These are phyloP conservation scores for Fusarium fujikuroi DNA, from an alignment of 2,329 filamentous ascomycete species.

Conservation along the genomic window DNA sequence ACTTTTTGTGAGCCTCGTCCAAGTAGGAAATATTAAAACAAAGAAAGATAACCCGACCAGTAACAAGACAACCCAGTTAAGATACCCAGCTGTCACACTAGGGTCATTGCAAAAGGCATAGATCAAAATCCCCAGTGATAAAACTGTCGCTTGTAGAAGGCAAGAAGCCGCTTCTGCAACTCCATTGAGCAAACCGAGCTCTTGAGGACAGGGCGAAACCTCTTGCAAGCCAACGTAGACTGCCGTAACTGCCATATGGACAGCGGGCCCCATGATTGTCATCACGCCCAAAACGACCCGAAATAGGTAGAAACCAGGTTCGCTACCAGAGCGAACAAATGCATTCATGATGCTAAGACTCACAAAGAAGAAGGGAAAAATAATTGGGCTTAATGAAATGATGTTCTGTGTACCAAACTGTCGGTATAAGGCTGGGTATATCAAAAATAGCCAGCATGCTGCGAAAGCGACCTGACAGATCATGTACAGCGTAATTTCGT, in stretches of 20 bases:
- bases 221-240: not conserved
- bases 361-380: not conserved
- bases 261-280: not conserved
- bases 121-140: not conserved
- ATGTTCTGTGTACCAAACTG: not conserved
- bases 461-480: not conserved
- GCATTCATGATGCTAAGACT: not conserved
- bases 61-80: not conserved
- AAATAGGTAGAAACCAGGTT: not conserved
- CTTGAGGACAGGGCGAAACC: not conserved
- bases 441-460: not conserved
- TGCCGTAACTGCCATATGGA: not conserved
- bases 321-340: not conserved
- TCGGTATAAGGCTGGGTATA: not conserved
- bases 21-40: not conserved
- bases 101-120: not conserved
- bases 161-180: not conserved
- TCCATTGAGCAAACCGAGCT: not conserved
- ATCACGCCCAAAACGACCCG: not conserved
- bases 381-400: not conserved
- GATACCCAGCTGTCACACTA: not conserved
- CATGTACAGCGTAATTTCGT: not conserved
- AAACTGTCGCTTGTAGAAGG: not conserved
- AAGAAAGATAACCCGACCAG: not conserved
- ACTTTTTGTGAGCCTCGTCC: not conserved